phyloP scores from a whole-genome alignment of 805 yeast species.

The Schwanniomyces pseudopolymorphus region DNA sequence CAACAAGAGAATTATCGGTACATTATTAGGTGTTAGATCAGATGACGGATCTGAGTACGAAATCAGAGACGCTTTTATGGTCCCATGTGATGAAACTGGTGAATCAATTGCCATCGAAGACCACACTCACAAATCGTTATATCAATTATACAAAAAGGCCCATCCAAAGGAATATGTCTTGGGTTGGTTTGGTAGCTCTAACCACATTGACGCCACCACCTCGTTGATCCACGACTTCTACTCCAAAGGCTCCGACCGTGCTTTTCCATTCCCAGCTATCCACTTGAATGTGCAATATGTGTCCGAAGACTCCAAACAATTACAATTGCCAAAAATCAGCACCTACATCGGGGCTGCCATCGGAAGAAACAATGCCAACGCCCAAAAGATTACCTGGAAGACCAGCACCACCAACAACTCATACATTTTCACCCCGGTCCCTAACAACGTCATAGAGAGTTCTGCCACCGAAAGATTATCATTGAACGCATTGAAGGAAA shows the following conservation, averaged over 20 bases:
- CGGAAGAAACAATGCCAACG: constrained; percentile 39
- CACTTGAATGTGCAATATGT: constrained; percentile 70
- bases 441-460: constrained; percentile 59
- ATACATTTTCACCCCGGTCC: constrained; percentile 75
- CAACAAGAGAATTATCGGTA: constrained; percentile 70
- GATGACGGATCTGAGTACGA: constrained; percentile 80
- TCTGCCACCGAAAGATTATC: constrained; percentile 57
- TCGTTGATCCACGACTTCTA: constrained; percentile 81
- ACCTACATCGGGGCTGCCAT: constrained; percentile 80
- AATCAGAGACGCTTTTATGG: constrained; percentile 73
- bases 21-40: constrained; percentile 75
- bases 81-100: constrained; percentile 72
- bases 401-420: constrained; percentile 29
- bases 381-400: constrained; percentile 39
- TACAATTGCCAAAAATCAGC: constrained; percentile 53
- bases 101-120: constrained; percentile 79
- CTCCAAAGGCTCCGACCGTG: constrained; percentile 64
- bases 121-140: constrained; percentile 69
- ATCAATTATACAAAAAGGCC: constrained; percentile 69
- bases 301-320: constrained; percentile 43
- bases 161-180: constrained; percentile 76
- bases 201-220: constrained; percentile 64
- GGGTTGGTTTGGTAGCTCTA: constrained; percentile 79
- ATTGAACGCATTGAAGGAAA: constrained; percentile 45
- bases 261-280: constrained; percentile 74